A percentile compares a stretch with the other conserved stretches of the same genome.
Evolutionary conservation across 768 basidiomycete genomes (phyloP).

Genomic region (Hortiboletus campestris): DNA sequence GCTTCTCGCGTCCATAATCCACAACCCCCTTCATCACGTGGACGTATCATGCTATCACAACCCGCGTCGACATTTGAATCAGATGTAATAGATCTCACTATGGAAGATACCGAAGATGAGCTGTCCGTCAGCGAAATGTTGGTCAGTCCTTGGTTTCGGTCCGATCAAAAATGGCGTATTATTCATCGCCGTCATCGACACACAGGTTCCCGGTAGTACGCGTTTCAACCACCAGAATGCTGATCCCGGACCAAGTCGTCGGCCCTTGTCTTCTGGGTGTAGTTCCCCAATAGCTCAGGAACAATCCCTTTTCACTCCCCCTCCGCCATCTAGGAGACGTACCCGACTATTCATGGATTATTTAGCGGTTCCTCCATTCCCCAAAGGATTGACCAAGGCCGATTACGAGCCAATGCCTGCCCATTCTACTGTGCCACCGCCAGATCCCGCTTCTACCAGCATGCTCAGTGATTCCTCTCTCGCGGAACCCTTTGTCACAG

Average conservation of each 20-base stretch:
- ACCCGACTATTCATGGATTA: slow-evolving; percentile 12
- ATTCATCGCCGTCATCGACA: not conserved
- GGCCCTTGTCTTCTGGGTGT: not conserved
- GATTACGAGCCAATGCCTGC: slow-evolving; percentile 16
- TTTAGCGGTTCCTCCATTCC: slow-evolving; percentile 22
- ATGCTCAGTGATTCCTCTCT: not conserved
- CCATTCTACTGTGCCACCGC: not conserved
- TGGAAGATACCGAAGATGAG: slow-evolving; percentile 25
- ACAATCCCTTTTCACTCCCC: slow-evolving; percentile 31
- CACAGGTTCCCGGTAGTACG: not conserved
- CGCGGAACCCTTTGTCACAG: not conserved
- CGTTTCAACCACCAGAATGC: not conserved
- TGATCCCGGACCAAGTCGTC: slow-evolving; percentile 9
- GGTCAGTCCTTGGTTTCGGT: slow-evolving; percentile 15
- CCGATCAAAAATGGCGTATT: slow-evolving; percentile 3
- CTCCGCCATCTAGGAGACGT: slow-evolving; percentile 15
- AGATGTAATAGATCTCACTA: slow-evolving; percentile 23
- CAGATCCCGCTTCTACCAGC: not conserved
- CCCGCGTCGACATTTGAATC: not conserved
- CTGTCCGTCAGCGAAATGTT: not conserved
- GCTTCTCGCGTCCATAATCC: slow-evolving; percentile 1
- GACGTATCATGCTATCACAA: not conserved
- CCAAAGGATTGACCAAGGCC: slow-evolving; percentile 19
- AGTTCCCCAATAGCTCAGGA: slow-evolving; percentile 10
- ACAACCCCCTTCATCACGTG: not conserved